Conservation (phyloP, 1,284 basidiomycete genomes). For the Stygiomarasmius scandens region DNA sequence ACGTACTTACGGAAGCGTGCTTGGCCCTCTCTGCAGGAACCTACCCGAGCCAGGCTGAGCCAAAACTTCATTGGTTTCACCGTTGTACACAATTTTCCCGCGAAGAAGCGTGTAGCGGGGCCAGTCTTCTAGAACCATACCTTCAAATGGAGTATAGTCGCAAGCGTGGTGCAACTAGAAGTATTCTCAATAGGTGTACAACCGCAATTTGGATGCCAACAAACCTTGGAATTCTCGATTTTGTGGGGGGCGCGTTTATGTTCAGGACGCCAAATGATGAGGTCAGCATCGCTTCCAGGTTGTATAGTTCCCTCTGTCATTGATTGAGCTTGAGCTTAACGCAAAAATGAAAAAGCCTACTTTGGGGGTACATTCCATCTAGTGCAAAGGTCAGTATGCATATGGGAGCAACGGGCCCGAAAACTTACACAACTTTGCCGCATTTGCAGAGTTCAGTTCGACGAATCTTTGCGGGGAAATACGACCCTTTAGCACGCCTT, state of each 20-base stretch:
- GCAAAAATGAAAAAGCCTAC: neutral
- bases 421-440: slow-evolving; percentile 21
- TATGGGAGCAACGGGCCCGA: no score
- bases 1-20: neutral
- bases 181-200: neutral
- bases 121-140: slow-evolving; percentile 24
- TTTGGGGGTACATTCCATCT: slow-evolving; percentile 20
- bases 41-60: neutral
- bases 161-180: slow-evolving; percentile 21
- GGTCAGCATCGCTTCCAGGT: slow-evolving; percentile 22
- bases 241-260: slow-evolving; percentile 9
- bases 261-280: slow-evolving; percentile 20
- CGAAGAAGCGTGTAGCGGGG: slow-evolving; percentile 25
- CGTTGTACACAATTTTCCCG: slow-evolving; percentile 22
- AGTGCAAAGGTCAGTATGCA: no score
- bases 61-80: slow-evolving; percentile 3
- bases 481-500: slow-evolving; percentile 24
- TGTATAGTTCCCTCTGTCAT: slow-evolving; percentile 19
- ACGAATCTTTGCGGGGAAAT: slow-evolving; percentile 26
- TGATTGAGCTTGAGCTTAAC: neutral
- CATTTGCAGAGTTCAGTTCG: slow-evolving; percentile 23
- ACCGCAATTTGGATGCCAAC: neutral
- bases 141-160: slow-evolving; percentile 26
- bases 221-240: neutral
- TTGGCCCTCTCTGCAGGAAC: neutral